Conservation (phyloP, 441 rosid genomes). For the Capsella rubella region DNA sequence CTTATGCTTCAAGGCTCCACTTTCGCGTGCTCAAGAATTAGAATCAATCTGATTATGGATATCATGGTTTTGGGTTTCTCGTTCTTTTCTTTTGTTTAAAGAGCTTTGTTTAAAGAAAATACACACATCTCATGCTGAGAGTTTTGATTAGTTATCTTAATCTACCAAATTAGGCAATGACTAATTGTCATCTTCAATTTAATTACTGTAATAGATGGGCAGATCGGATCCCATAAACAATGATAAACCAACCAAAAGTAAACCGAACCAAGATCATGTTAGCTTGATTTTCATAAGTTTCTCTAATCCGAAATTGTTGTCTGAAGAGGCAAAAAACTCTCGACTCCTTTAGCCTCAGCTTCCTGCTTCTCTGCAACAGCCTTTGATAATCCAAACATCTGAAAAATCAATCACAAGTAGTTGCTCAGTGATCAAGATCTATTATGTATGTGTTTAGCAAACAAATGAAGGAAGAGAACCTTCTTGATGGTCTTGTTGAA, state of each 20-base stretch:
- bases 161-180: not conserved
- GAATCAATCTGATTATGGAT: too few relatives aligned
- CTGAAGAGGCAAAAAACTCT: slow-evolving; percentile 67
- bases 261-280: not conserved
- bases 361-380: slow-evolving; percentile 58
- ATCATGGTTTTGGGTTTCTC: not conserved
- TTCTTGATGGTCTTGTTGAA: slow-evolving; percentile 79
- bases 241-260: slow-evolving; percentile 4
- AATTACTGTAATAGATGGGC: not conserved
- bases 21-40: not conserved
- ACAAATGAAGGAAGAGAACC: slow-evolving; percentile 46
- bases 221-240: slow-evolving; percentile 11
- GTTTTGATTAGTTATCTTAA: not conserved
- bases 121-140: not conserved
- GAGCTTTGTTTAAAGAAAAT: not conserved
- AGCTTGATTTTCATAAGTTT: not conserved
- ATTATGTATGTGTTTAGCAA: not conserved
- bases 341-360: slow-evolving; percentile 62
- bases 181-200: slow-evolving; percentile 3
- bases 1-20: slow-evolving; percentile 3
- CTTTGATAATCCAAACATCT: slow-evolving; percentile 79
- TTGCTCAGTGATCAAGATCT: slow-evolving; percentile 1
- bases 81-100: too few relatives aligned
- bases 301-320: slow-evolving; percentile 62
- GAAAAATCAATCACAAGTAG: slow-evolving; percentile 29